Conservation (phyloP, 306 rosid genomes). For the Alnus glutinosa region DNA sequence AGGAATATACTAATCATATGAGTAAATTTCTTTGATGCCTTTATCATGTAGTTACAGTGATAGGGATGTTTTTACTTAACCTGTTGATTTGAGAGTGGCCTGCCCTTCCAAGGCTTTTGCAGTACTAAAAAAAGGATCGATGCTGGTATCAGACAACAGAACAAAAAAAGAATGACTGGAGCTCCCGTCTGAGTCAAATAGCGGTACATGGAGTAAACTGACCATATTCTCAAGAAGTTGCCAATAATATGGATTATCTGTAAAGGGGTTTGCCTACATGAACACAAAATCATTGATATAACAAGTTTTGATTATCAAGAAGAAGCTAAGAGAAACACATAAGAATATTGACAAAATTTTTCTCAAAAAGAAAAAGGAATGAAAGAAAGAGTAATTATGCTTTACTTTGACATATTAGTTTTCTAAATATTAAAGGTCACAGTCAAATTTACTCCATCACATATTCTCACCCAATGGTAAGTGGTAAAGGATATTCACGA, state of each 20-base stretch:
- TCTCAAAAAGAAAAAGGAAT: not conserved
- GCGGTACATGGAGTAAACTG: conserved; percentile 82
- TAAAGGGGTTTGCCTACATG: conserved; percentile 80
- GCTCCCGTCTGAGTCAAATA: conserved; percentile 81
- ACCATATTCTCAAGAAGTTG: conserved; percentile 94
- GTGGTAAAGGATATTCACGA: not conserved
- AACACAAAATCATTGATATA: conserved; percentile 25
- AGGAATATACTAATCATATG: conserved; percentile 27
- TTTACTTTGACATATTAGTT: not conserved
- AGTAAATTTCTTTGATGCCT: not conserved
- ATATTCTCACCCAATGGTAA: not conserved
- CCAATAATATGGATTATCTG: conserved; percentile 85
- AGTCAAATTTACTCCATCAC: not conserved
- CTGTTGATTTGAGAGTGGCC: conserved; percentile 89
- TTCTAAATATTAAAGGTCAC: not conserved
- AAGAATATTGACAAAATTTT: not conserved
- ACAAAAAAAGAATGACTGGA: conserved; percentile 82
- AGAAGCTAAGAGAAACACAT: not conserved
- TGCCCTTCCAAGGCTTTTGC: conserved; percentile 99
- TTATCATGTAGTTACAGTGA: conserved; percentile 6
- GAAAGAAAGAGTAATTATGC: not conserved
- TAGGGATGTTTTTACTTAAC: conserved; percentile 37
- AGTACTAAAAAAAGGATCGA: conserved; percentile 71
- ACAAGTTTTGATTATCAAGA: not conserved
- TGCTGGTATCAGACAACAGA: conserved; percentile 79